Base-by-base conservation (phyloP, 2,329 filamentous ascomycete genomes). In the Cryoendolithus antarcticus region DNA sequence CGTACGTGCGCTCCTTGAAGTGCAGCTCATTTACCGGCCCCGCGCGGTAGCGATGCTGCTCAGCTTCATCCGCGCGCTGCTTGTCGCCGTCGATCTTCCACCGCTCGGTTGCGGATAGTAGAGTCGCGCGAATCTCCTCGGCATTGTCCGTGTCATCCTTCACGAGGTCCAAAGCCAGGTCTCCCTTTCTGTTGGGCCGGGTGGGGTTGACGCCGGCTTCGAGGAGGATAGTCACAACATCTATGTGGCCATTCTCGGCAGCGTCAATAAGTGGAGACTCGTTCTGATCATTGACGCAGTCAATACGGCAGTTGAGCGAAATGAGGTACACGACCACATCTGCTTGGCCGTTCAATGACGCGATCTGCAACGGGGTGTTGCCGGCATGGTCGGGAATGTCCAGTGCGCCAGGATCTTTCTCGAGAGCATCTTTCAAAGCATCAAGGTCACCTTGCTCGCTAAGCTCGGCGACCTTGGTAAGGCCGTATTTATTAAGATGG, bases 201-300 rank as follows among this genome's bases (percentile, higher is more conserved):
- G 86, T 79, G 35, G 91, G 91, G 55, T 98, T 93, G 9, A 93
- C 89, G 8, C 88, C 89, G 41, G 88, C 81, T 40, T 82, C 76
- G 2, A 98, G 69, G 27, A 98, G 66, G 7, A 94, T 68, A 53
- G 78, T 84, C 32, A 98, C 83, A 3, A 96, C 89, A 11, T 82
- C 83, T 6, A 94, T 59, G 55, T 98, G 88, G 1, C 85, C 85
- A 53, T 98, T 98, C 50, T 96, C 91, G 21, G 95, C 86, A 4
- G 91, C 91, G 64, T 98, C 91, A 39, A 98, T 80, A 29, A 98
- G 71, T 19, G 91, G 91, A 0, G 91, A 96, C 53, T 98, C 91
- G 53, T 85, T 63, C 40, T 69, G 86, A 41, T 75, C 74, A 41
- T 77, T 78, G 52, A 85, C 79, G 35, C 72, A 89, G 53, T 95